These are phyloP conservation scores for Scutellaria galericulata DNA, from an alignment of 257 asterid genomes.

Conservation along the genomic window DNA sequence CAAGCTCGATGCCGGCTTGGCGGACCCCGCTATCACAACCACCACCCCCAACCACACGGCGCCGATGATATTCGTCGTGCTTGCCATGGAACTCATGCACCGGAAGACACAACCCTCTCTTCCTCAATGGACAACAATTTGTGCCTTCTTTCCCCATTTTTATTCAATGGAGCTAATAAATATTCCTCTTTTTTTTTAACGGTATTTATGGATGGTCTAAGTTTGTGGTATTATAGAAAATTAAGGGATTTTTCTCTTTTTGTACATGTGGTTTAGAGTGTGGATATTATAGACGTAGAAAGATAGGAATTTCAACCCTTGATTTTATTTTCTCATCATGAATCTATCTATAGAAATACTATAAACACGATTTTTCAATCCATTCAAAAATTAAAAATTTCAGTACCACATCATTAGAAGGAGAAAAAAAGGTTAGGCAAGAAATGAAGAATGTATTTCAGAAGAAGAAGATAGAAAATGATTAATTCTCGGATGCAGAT, in stretches of 20 bases:
- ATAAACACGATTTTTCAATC: background rate
- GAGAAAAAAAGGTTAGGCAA: no score
- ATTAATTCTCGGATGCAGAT: conserved; percentile 72
- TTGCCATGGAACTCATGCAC: conserved; percentile 8
- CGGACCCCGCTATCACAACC: conserved; percentile 7
- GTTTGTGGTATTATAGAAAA: conserved; percentile 9
- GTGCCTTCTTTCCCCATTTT: background rate
- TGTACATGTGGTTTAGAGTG: background rate
- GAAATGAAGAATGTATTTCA: background rate
- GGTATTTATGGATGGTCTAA: conserved; percentile 10
- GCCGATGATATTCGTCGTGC: background rate
- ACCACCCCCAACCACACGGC: background rate
- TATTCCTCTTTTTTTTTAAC: background rate
- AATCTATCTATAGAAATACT: no score
- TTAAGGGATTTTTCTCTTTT: background rate
- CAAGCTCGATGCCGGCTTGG: background rate
- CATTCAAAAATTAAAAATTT: no score
- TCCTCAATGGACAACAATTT: background rate
- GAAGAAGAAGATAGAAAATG: background rate
- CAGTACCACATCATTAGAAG: no score
- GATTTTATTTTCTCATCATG: background rate
- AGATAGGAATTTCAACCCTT: background rate
- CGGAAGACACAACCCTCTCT: background rate
- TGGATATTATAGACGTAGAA: background rate
- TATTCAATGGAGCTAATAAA: background rate